phyloP scores from a whole-genome alignment of 139 green algal species.

The Bryopsis sp. region DNA sequence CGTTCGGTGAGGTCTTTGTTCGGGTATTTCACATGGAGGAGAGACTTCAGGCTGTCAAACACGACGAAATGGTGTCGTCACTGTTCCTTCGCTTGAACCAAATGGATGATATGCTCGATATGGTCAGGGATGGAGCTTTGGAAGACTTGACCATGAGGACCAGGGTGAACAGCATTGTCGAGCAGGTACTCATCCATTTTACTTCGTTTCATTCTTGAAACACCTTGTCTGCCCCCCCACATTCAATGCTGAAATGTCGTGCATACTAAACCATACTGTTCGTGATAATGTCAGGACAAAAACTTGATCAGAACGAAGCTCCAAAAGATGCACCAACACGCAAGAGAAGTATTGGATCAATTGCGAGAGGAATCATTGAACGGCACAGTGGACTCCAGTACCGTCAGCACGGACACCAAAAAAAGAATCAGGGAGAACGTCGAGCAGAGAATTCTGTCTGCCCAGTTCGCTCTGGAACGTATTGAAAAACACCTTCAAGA shows the following conservation, averaged over 20 bases:
- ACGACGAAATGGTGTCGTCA: not conserved
- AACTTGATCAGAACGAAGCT: not conserved
- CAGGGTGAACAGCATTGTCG: not conserved
- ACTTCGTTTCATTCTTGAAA: not conserved
- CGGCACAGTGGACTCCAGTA: not conserved
- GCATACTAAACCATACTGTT: not conserved
- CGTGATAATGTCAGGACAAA: not conserved
- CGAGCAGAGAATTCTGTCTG: not conserved
- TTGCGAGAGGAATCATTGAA: not conserved
- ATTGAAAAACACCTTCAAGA: not conserved
- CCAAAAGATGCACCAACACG: not conserved
- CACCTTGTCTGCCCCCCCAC: not conserved
- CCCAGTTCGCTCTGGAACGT: not conserved
- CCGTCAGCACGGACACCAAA: not conserved
- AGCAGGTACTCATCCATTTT: not conserved
- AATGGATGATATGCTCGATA: not conserved
- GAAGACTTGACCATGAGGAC: not conserved
- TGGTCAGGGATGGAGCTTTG: not conserved
- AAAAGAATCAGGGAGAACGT: not conserved
- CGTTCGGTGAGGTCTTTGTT: not conserved
- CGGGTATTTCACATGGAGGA: not conserved
- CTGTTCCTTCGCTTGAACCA: not conserved
- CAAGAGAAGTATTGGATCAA: not conserved
- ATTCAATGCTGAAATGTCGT: not conserved
- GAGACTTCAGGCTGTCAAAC: not conserved